Base-by-base conservation (phyloP, 2,329 filamentous ascomycete species). In the Gremmenia infestans region DNA sequence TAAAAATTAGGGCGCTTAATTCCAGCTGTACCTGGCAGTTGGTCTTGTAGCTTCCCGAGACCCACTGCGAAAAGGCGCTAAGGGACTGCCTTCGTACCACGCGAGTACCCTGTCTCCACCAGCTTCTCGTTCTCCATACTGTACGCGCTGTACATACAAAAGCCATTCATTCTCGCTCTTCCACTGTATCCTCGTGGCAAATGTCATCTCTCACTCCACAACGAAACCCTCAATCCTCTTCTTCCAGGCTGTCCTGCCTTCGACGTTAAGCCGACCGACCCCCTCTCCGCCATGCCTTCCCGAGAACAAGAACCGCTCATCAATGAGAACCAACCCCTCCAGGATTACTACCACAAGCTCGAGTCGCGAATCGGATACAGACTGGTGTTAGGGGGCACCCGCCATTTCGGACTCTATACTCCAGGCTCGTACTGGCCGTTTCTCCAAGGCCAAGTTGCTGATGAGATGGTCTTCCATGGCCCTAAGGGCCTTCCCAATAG, bases 351-450 rank as follows among this genome's bases (percentile, higher is more conserved):
- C 63, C 52, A 66, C 54, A 75, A 73, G 1, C 66, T 77, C 25
- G 76, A 80, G 59, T 76, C 73, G 1, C 67, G 74, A n/a, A 63
- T 75, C 40, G 75, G 74, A 1, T 77, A 77, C 53, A 63, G 69
- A 28, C 57, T 76, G 0, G 63, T 77, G 2, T 65, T 81, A 0
- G 76, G 78, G 9, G 75, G 73, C 37, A 77, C 76, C 2, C 71
- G 76, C 3, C 78, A 81, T 63, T 81, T 77, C 60, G 78, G 77
- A 3, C 78, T 73, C 62, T 81, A 74, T 63, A 68, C 73, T n/a
- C 61, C 67, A 37, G 75, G 73, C 55, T 74, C 73, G 9, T 71
- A 72, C 54, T 80, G 71, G 70, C 77, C 78, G 0, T 79, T 81
- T 54, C n/a, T n/a, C n/a, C n/a, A n/a, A n/a, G n/a, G n/a, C n/a